phyloP scores from a whole-genome alignment of 371 early-diverging fungal species.

The Dinochytrium kinnereticum region DNA sequence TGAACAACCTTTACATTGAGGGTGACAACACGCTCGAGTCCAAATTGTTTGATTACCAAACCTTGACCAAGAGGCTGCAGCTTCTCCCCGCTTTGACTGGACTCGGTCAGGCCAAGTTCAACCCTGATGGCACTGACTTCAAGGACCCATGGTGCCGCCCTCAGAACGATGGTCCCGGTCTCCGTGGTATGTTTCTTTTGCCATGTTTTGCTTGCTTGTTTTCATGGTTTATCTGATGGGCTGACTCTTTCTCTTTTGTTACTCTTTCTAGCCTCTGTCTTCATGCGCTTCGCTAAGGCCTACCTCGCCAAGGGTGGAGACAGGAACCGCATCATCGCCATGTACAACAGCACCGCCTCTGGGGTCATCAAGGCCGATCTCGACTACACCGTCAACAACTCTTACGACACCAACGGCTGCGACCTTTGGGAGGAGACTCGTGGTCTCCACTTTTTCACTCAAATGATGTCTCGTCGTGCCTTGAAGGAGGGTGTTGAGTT shows the following conservation, averaged over 20 bases:
- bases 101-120: conserved; percentile 78
- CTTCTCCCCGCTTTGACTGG: conserved; percentile 29
- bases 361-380: conserved; percentile 57
- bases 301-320: conserved; percentile 23
- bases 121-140: conserved; percentile 63
- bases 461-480: conserved; percentile 68
- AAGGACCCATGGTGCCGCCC: conserved; percentile 66
- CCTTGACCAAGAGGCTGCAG: background rate
- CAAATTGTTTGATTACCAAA: conserved; percentile 36
- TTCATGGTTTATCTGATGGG: too few relatives aligned
- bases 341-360: conserved; percentile 45
- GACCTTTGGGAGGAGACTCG: conserved; percentile 72
- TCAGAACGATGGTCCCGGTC: conserved; percentile 85
- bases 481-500: conserved; percentile 61
- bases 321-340: background rate
- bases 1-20: conserved; percentile 13
- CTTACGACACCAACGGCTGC: conserved; percentile 54
- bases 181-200: conserved; percentile 61
- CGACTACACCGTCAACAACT: conserved; percentile 58
- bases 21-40: background rate
- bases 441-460: conserved; percentile 73
- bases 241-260: too few relatives aligned
- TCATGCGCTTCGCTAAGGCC: conserved; percentile 54
- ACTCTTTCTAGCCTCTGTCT: too few relatives aligned
- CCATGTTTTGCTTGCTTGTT: too few relatives aligned